Percentiles rank a stretch among this genome's conserved stretches.
phyloP scores from a whole-genome alignment of 2,329 filamentous ascomycete species.

The Trichoderma atrobrunneum region DNA sequence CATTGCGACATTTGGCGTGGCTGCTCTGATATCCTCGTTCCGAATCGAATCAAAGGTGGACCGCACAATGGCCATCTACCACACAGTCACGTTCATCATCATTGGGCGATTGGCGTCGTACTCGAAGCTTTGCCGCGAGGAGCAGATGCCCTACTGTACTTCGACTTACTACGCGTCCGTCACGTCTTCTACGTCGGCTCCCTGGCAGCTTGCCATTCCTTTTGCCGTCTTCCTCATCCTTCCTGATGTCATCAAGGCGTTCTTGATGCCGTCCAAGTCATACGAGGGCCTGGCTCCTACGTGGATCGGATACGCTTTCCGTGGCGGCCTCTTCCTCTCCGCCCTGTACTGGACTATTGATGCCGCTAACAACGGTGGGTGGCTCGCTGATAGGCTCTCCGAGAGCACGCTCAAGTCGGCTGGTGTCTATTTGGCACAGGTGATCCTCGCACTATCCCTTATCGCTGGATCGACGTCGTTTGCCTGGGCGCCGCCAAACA shows the following conservation, averaged over 20 bases:
- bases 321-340: conserved; percentile 69
- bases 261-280: conserved; percentile 76
- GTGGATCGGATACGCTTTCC: conserved; percentile 81
- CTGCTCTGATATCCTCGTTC: conserved; percentile 72
- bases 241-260: conserved; percentile 73
- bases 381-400: conserved; percentile 59
- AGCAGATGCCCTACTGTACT: conserved; percentile 95
- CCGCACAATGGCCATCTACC: conserved; percentile 74
- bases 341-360: conserved; percentile 87
- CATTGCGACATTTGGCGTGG: conserved; percentile 78
- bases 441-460: conserved; percentile 74
- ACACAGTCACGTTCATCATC: conserved; percentile 78
- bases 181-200: conserved; percentile 86
- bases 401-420: conserved; percentile 66
- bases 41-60: conserved; percentile 66
- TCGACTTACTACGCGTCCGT: conserved; percentile 95
- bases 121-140: conserved; percentile 90
- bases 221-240: conserved; percentile 69
- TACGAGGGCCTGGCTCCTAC: conserved; percentile 82
- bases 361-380: conserved; percentile 80
- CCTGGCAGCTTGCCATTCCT: conserved; percentile 83
- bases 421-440: conserved; percentile 75
- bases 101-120: conserved; percentile 78
- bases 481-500: conserved; percentile 78
- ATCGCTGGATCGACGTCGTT: conserved; percentile 83